Evolutionary conservation across 257 asterid genomes (phyloP).

Genomic region (Thymus mandschuricus): DNA sequence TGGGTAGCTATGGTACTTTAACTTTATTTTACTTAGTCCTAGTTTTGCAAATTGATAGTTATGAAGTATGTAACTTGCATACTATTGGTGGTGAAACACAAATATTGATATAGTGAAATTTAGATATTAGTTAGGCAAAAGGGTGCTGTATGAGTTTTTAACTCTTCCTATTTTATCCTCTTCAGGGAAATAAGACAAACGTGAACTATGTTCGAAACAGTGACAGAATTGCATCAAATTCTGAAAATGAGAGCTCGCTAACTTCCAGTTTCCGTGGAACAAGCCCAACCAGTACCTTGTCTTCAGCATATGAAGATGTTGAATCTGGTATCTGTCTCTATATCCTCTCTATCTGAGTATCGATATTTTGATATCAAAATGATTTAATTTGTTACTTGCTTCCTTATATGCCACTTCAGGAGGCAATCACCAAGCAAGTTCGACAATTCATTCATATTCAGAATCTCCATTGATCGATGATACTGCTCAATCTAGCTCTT

Average conservation of each 20-base stretch:
- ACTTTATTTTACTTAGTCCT: neutral
- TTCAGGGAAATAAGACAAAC: constrained; percentile 81
- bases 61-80: constrained; percentile 7
- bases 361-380: constrained; percentile 11
- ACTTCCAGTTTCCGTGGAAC: constrained; percentile 64
- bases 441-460: constrained; percentile 58
- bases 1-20: neutral
- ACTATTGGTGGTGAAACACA: constrained; percentile 18
- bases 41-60: neutral
- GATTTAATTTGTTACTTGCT: constrained; percentile 1
- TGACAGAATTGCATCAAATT: constrained; percentile 49
- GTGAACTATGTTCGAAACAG: constrained; percentile 50
- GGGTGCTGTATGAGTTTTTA: constrained; percentile 11
- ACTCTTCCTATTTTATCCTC: constrained; percentile 10
- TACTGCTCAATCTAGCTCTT: constrained; percentile 57
- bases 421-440: constrained; percentile 62
- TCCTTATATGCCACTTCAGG: constrained; percentile 48
- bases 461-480: constrained; percentile 56
- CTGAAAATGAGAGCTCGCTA: constrained; percentile 65
- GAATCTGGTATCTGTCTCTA: constrained; percentile 68
- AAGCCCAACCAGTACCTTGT: constrained; percentile 87
- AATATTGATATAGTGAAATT: constrained; percentile 19
- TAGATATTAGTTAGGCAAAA: constrained; percentile 12
- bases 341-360: constrained; percentile 17
- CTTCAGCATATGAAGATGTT: constrained; percentile 81